phyloP scores from a whole-genome alignment of 306 rosid genomes.

The Canavalia ensiformis region DNA sequence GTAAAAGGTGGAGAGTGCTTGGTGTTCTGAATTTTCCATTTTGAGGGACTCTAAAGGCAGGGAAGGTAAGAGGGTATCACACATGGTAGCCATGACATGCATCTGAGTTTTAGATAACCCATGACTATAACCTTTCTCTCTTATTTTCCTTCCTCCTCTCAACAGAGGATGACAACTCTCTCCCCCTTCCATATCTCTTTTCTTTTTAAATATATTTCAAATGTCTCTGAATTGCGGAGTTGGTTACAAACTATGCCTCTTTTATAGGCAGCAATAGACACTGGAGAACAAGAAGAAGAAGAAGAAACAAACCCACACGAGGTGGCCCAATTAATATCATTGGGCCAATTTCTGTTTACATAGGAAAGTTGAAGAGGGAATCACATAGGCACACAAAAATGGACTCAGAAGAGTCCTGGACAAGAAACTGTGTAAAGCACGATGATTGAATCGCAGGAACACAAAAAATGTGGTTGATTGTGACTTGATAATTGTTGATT shows the following conservation, averaged over 20 bases:
- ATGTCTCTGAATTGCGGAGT: neutral
- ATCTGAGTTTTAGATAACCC: constrained; percentile 73
- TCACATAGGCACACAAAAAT: too few relatives aligned
- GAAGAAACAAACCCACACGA: too few relatives aligned
- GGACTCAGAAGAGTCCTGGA: too few relatives aligned
- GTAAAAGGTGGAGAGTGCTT: constrained; percentile 56
- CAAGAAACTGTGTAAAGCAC: too few relatives aligned
- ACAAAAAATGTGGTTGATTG: neutral
- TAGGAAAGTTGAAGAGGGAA: neutral
- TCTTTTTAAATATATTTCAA: neutral
- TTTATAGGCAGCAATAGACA: neutral
- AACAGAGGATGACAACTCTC: constrained; percentile 59
- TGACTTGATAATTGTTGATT: neutral
- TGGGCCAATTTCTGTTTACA: neutral
- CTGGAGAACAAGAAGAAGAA: too few relatives aligned
- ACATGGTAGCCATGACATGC: constrained; percentile 67
- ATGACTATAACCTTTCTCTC: constrained; percentile 61
- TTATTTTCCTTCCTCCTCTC: constrained; percentile 54
- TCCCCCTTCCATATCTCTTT: constrained; percentile 46
- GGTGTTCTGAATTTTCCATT: constrained; percentile 35
- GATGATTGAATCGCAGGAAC: too few relatives aligned
- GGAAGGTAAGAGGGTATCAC: constrained; percentile 82
- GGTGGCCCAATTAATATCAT: neutral
- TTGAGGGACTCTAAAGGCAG: constrained; percentile 41
- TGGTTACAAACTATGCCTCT: neutral